These are phyloP conservation scores for Ploettnerulaceae sp. DNA, from an alignment of 2,329 filamentous ascomycete species.

Conservation along the genomic window DNA sequence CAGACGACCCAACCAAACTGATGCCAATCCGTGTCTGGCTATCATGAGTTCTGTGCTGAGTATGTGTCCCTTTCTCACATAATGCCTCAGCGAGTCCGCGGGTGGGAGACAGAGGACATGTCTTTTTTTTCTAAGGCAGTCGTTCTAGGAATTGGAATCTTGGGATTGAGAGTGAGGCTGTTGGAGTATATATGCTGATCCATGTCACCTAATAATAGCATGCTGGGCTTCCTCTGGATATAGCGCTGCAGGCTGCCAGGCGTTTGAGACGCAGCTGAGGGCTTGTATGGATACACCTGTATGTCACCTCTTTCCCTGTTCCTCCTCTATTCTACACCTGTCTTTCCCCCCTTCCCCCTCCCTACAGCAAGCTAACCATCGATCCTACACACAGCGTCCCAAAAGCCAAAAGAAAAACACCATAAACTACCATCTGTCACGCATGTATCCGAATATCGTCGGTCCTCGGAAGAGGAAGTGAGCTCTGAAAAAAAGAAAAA, in stretches of 20 bases:
- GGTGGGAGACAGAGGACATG: too few species aligned
- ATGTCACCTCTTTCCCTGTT: constrained; percentile 34
- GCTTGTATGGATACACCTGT: constrained; percentile 78
- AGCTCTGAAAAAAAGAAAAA: too few species aligned
- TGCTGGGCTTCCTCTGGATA: constrained; percentile 81
- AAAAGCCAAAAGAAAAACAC: constrained; percentile 60
- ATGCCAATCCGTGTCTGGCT: constrained; percentile 59
- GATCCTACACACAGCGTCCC: constrained; percentile 43
- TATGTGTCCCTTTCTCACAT: constrained; percentile 36
- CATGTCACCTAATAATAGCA: constrained; percentile 42
- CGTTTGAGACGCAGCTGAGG: constrained; percentile 56
- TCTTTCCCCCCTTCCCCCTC: background rate
- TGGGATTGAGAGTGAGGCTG: background rate
- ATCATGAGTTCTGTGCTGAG: constrained; percentile 64
- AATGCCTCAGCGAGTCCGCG: background rate
- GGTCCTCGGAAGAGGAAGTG: constrained; percentile 61
- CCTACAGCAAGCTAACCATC: constrained; percentile 4
- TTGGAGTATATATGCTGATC: background rate
- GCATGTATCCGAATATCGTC: constrained; percentile 71
- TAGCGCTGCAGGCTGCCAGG: constrained; percentile 53
- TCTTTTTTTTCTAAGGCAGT: too few species aligned
- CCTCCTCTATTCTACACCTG: background rate
- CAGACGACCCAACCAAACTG: constrained; percentile 56
- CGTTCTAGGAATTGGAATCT: too few species aligned
- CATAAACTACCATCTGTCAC: constrained; percentile 87